Conservation (phyloP, 306 rosid species). For the Cucurbita pepo region DNA sequence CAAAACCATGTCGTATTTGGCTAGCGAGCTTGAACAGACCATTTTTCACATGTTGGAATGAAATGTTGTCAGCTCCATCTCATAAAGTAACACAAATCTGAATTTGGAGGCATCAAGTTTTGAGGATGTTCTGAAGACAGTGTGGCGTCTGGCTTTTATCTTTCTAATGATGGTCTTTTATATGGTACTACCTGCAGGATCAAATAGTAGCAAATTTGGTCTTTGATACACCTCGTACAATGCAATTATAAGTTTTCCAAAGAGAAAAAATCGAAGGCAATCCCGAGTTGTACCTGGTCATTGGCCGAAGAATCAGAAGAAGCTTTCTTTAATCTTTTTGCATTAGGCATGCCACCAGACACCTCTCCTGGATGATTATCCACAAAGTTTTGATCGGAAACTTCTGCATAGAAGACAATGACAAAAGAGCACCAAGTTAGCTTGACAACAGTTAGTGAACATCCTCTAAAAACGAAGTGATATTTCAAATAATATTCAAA, state of each 20-base stretch:
- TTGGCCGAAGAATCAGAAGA: constrained; percentile 18
- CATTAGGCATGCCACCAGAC: constrained; percentile 22
- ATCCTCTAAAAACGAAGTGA: too few relatives aligned
- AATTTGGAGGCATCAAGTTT: neutral
- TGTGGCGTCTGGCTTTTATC: neutral
- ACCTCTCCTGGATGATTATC: constrained; percentile 28
- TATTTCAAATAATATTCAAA: too few relatives aligned
- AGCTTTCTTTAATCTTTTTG: constrained; percentile 40
- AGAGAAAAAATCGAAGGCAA: neutral
- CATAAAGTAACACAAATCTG: neutral
- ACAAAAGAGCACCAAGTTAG: neutral
- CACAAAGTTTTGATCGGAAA: constrained; percentile 68
- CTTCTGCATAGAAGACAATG: constrained; percentile 28
- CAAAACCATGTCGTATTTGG: neutral
- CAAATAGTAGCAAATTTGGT: neutral
- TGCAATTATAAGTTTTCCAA: neutral
- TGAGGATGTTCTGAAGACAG: neutral
- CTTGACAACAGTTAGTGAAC: neutral
- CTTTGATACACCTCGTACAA: neutral
- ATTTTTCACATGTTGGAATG: neutral
- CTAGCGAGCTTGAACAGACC: neutral
- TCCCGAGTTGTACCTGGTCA: constrained; percentile 27
- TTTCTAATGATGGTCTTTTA: neutral
- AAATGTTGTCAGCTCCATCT: neutral
- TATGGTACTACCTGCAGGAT: neutral